phyloP scores from a whole-genome alignment of 2,329 filamentous ascomycete species.

The Aspergillus fischeri region DNA sequence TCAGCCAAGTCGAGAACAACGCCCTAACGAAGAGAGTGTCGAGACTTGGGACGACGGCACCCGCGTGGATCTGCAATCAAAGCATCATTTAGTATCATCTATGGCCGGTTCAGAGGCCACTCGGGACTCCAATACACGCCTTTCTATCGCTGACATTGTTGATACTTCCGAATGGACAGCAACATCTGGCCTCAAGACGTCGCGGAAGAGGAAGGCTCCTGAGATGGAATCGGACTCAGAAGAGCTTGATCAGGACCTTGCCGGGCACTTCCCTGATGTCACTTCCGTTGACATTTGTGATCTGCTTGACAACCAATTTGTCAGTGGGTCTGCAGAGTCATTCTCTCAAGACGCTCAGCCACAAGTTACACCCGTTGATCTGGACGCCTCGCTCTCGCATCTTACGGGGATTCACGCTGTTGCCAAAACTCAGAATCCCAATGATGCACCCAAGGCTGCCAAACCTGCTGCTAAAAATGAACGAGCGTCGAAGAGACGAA shows the following conservation, averaged over 20 bases:
- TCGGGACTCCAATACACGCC: constrained; percentile 5
- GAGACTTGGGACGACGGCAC: not conserved
- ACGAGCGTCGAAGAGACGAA: constrained; percentile 26
- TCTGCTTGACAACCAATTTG: not conserved
- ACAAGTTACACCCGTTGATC: constrained; percentile 7
- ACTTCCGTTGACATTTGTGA: not conserved
- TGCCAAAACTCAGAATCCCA: not conserved
- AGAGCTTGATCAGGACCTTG: not conserved
- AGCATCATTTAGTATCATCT: not conserved
- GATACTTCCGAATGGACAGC: constrained; percentile 4
- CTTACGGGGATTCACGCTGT: constrained; percentile 6
- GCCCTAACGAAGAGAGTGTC: too few species aligned
- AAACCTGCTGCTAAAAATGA: constrained; percentile 12
- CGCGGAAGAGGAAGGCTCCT: constrained; percentile 27
- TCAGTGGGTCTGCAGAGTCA: constrained; percentile 4
- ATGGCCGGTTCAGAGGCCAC: not conserved
- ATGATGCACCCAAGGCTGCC: constrained; percentile 4
- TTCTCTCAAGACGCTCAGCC: constrained; percentile 25
- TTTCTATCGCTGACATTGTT: constrained; percentile 16
- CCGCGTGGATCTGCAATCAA: not conserved
- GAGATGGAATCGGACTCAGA: constrained; percentile 19
- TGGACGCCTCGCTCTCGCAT: constrained; percentile 13
- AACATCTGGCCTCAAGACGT: not conserved
- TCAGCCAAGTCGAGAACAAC: not conserved
- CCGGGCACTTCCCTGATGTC: not conserved